These are phyloP conservation scores for Erythrobasidium yunnanense DNA, from an alignment of 768 basidiomycete species.

Conservation along the genomic window DNA sequence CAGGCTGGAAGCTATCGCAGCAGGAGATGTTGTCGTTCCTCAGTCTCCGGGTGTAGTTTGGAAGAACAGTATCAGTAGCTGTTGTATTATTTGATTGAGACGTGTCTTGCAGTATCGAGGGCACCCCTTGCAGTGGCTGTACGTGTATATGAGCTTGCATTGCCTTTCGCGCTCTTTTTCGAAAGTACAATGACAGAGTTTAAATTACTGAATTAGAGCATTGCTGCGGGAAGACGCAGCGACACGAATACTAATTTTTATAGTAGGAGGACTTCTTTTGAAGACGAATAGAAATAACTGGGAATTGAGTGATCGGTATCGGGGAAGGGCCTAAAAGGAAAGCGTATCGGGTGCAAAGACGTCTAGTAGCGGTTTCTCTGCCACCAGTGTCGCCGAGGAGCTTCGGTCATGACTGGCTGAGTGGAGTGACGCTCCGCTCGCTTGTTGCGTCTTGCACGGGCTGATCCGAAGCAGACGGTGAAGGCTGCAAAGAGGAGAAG, in stretches of 20 bases:
- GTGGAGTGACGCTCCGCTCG: background rate
- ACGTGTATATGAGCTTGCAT: background rate
- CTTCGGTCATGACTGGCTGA: constrained; percentile 3
- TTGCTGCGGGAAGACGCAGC: too few relatives aligned
- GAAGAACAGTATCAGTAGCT: background rate
- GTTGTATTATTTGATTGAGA: background rate
- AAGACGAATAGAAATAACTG: too few relatives aligned
- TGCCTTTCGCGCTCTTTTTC: background rate
- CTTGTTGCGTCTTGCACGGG: background rate
- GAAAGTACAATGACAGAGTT: background rate
- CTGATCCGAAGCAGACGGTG: constrained; percentile 21
- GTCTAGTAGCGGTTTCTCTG: constrained; percentile 12
- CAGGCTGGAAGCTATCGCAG: constrained; percentile 23
- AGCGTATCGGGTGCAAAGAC: background rate
- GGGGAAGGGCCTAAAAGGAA: too few relatives aligned
- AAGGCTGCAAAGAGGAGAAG: constrained; percentile 6
- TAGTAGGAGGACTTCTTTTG: too few relatives aligned
- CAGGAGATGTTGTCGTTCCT: constrained; percentile 8
- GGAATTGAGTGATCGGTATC: too few relatives aligned
- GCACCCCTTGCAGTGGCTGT: background rate
- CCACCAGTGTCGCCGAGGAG: constrained; percentile 14
- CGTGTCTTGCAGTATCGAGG: background rate
- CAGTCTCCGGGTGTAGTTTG: background rate
- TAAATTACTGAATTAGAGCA: background rate
- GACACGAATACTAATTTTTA: too few relatives aligned